Evolutionary conservation across 352 stramenopile species (phyloP).

Genomic region (Phytophthora europaea): DNA sequence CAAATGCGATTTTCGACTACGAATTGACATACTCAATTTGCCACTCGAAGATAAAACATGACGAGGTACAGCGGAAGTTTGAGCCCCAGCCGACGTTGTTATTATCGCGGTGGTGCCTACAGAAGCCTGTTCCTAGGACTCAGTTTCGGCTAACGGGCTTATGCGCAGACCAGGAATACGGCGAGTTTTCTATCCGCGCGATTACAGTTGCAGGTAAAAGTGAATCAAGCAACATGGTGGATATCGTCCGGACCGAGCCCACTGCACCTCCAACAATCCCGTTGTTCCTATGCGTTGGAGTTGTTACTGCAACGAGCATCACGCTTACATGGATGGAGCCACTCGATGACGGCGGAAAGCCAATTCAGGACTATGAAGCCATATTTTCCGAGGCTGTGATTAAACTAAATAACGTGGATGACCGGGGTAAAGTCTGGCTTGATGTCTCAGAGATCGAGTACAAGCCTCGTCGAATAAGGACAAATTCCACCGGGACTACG

Average conservation of each 20-base stretch:
- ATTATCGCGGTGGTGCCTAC: conserved; percentile 68
- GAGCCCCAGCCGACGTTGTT: conserved; percentile 35
- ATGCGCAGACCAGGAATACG: conserved; percentile 59
- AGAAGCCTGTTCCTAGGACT: conserved; percentile 56
- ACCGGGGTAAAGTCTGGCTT: conserved; percentile 59
- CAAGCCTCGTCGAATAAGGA: conserved; percentile 61
- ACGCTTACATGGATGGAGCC: conserved; percentile 71
- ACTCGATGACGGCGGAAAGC: conserved; percentile 62
- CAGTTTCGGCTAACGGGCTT: conserved; percentile 51
- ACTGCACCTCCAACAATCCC: conserved; percentile 50
- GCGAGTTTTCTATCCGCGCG: conserved; percentile 51
- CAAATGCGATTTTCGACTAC: conserved; percentile 72
- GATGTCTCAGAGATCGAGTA: conserved; percentile 72
- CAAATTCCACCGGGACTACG: conserved; percentile 43
- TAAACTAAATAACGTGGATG: conserved; percentile 28
- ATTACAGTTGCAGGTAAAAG: conserved; percentile 73
- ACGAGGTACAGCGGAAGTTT: conserved; percentile 24
- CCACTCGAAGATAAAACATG: conserved; percentile 22
- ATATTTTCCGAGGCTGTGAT: conserved; percentile 71
- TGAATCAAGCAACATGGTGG: conserved; percentile 53
- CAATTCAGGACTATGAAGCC: conserved; percentile 77
- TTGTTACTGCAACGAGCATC: conserved; percentile 74
- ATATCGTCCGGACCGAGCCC: conserved; percentile 40
- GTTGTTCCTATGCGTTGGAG: conserved; percentile 57
- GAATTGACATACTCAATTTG: conserved; percentile 58